Evolutionary conservation across 1,139 yeast species (phyloP).

Genomic region (Candida tropicalis): DNA sequence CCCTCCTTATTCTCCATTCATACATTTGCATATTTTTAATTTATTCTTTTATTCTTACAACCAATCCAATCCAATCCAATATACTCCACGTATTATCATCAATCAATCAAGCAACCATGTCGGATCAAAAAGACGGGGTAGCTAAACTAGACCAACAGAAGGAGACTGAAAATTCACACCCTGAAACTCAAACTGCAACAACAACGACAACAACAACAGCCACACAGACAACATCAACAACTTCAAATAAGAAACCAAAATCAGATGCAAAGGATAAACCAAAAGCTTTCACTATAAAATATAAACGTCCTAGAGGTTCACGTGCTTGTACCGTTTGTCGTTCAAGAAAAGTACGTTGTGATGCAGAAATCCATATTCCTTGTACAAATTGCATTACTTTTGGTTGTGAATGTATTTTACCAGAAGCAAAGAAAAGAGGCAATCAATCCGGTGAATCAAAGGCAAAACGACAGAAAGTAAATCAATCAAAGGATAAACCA

Average conservation of each 20-base stretch:
- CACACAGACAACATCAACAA: neutral
- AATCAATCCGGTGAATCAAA: constrained; percentile 28
- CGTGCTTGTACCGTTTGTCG: constrained; percentile 64
- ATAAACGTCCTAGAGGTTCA: constrained; percentile 53
- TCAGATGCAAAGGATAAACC: constrained; percentile 34
- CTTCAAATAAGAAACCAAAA: neutral
- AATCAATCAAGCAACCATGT: too few relatives aligned
- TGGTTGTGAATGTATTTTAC: constrained; percentile 71
- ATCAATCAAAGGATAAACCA: neutral
- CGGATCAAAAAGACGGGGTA: too few relatives aligned
- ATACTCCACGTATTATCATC: too few relatives aligned
- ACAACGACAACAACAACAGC: neutral
- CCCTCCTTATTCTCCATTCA: too few relatives aligned
- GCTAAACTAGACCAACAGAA: too few relatives aligned
- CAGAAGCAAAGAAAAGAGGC: constrained; percentile 56
- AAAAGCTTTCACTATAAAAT: constrained; percentile 52
- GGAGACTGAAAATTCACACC: too few relatives aligned
- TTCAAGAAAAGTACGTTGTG: constrained; percentile 73
- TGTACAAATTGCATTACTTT: constrained; percentile 78
- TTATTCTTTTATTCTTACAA: too few relatives aligned
- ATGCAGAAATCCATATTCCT: constrained; percentile 69
- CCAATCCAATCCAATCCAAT: too few relatives aligned
- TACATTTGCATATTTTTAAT: too few relatives aligned
- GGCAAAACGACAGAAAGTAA: constrained; percentile 20
- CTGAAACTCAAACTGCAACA: neutral